These are phyloP conservation scores for Geosmithia putterillii DNA, from an alignment of 2,329 filamentous ascomycete genomes.

Conservation along the genomic window DNA sequence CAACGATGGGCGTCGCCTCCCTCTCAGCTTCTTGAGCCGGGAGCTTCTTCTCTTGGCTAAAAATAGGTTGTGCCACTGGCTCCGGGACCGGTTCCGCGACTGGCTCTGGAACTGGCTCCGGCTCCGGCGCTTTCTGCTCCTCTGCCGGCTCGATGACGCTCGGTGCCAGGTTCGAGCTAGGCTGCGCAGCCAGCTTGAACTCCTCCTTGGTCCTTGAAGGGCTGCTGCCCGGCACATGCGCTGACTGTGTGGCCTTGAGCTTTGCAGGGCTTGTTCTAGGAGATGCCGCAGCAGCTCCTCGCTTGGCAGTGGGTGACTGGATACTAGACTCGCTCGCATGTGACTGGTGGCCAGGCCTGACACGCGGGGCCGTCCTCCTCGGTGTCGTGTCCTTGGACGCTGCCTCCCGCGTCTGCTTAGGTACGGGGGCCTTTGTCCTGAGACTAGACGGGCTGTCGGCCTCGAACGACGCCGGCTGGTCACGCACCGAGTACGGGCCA, in stretches of 20 bases:
- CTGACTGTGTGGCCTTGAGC: conserved; percentile 19
- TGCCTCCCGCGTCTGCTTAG: conserved; percentile 23
- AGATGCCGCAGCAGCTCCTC: conserved; percentile 20
- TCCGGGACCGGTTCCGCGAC: conserved; percentile 4
- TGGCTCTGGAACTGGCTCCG: too few species aligned
- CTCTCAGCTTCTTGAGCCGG: background rate
- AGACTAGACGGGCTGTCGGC: conserved; percentile 31
- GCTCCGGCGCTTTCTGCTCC: background rate
- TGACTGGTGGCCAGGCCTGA: conserved; percentile 32
- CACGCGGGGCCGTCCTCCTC: conserved; percentile 32
- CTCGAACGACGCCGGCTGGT: conserved; percentile 23
- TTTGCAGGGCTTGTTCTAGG: conserved; percentile 28
- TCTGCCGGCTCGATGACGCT: conserved; percentile 4
- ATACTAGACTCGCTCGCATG: conserved; percentile 39
- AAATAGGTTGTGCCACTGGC: conserved; percentile 3
- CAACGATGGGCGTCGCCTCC: background rate
- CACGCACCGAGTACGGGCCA: conserved; percentile 51
- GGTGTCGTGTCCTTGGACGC: conserved; percentile 37
- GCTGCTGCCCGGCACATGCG: conserved; percentile 19
- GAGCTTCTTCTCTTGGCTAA: background rate
- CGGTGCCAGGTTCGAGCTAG: conserved; percentile 22
- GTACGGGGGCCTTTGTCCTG: conserved; percentile 32
- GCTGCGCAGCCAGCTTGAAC: conserved; percentile 39
- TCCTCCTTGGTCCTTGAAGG: conserved; percentile 39
- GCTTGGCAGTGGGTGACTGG: conserved; percentile 27